Evolutionary conservation across 1,284 basidiomycete species (phyloP), one percentile per base, ranked within the genome.

Genomic region (Xanthoconium separans): DNA sequence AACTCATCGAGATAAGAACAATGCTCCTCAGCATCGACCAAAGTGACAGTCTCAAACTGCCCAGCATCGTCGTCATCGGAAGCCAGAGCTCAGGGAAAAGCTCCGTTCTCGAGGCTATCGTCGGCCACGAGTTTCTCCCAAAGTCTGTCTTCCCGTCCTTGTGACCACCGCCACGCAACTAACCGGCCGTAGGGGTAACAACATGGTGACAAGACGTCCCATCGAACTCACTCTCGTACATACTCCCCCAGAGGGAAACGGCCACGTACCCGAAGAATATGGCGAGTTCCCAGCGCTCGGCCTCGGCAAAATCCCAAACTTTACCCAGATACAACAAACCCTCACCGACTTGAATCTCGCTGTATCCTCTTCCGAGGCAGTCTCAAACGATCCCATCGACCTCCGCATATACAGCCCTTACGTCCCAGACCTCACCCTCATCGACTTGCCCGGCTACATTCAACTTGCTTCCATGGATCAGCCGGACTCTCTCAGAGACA

Each of bases 61-160:
- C 96, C 0, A 95, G 93, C 60, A 98, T 99, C 57, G 96, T 99
- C 36, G 97, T 99, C 47, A 93, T 99, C 60, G 96, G 96, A 13
- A 96, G 93, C 66, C 96, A 99, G 75, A 97, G 94, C 70, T 95
- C 93, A 5, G 96, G 96, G 6, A 99, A 99, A 79, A 96, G 93
- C 65, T 95, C 92, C 27, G 97, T 99, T 0, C 77, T 99, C 51
- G 96, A 99, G 72, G 91, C 97, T 2, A 93, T 99, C 60, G 97
- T 99, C 22, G 97, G 96, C 0, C 94, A 98, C 60, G 95, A 99
- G 70, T 99, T 99, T 72, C 76, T 99, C 40, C 97, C 96, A 37
- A 99, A 99, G 94, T 96, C 61, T 61, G 85, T 74, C 42, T 33
- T 24, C 60, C 60, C 6, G 31, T 47, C 33, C n/a, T 20, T 13